These are phyloP conservation scores for Fagus crenata DNA, from an alignment of 306 rosid species.

Conservation along the genomic window DNA sequence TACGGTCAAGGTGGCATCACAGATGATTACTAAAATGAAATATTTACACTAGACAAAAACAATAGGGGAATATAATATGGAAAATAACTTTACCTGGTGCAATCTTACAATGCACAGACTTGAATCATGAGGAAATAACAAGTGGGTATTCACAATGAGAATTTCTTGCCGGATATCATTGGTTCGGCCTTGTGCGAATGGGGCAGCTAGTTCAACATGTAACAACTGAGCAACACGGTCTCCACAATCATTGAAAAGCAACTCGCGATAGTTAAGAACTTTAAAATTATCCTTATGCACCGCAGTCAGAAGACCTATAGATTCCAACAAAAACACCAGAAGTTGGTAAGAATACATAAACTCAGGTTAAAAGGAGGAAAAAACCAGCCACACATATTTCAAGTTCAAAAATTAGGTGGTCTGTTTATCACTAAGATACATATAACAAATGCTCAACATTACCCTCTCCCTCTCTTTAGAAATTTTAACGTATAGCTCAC, in stretches of 20 bases:
- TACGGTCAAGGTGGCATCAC: slow-evolving; percentile 10
- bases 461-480: not conserved
- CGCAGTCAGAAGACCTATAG: slow-evolving; percentile 57
- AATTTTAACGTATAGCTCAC: not conserved
- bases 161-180: slow-evolving; percentile 52
- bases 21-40: not conserved
- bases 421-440: not conserved
- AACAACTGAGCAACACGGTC: slow-evolving; percentile 64
- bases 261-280: slow-evolving; percentile 56
- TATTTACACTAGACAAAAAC: not conserved
- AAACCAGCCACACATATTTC: not conserved
- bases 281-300: slow-evolving; percentile 51
- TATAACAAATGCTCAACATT: not conserved
- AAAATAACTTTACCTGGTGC: slow-evolving; percentile 43
- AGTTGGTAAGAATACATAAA: slow-evolving; percentile 11
- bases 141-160: slow-evolving; percentile 57
- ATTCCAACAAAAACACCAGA: slow-evolving; percentile 19
- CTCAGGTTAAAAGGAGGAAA: not conserved
- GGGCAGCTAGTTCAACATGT: slow-evolving; percentile 50
- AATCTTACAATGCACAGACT: slow-evolving; percentile 50
- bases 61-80: slow-evolving; percentile 2
- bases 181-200: slow-evolving; percentile 36
- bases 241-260: slow-evolving; percentile 56
- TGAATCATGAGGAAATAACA: slow-evolving; percentile 63
- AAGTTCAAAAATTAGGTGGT: not conserved